phyloP scores from a whole-genome alignment of 148 eudicot genomes.

The Vaccinium darrowii region DNA sequence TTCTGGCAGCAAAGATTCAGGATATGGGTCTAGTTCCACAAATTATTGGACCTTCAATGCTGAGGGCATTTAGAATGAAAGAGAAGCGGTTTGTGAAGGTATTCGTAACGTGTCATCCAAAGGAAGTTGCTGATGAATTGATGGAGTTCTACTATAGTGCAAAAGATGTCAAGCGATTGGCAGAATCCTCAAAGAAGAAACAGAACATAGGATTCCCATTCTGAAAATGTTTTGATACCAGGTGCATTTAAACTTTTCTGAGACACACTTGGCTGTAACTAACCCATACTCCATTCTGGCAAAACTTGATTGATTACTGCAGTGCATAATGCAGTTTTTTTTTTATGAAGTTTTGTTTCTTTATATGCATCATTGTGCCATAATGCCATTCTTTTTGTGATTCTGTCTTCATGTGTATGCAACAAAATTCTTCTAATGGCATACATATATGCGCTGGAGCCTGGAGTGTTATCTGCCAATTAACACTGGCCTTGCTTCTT shows the following conservation, averaged over 20 bases:
- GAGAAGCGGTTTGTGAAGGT: constrained; percentile 53
- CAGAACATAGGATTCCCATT: constrained; percentile 50
- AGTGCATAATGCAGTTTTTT: not conserved
- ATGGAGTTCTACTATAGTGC: constrained; percentile 43
- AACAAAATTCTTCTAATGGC: not conserved
- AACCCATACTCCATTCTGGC: not conserved
- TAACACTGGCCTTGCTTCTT: not conserved
- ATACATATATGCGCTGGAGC: too few relatives aligned
- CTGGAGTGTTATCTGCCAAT: not conserved
- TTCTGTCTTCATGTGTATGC: not conserved
- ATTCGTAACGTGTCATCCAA: constrained; percentile 50
- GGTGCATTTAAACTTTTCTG: not conserved
- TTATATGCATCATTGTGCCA: not conserved
- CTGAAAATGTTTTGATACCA: constrained; percentile 27
- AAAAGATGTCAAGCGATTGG: constrained; percentile 54
- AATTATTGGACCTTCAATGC: constrained; percentile 43
- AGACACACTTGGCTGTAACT: not conserved
- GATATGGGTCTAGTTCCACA: constrained; percentile 60
- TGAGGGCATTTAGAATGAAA: constrained; percentile 67
- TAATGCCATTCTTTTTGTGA: not conserved
- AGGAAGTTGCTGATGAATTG: constrained; percentile 44
- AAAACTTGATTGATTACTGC: not conserved
- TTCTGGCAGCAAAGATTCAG: constrained; percentile 46
- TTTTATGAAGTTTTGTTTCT: not conserved
- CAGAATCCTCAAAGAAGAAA: constrained; percentile 47